Base-by-base conservation (phyloP, 371 early-diverging fungal genomes). In the Lichtheimia ramosa region DNA sequence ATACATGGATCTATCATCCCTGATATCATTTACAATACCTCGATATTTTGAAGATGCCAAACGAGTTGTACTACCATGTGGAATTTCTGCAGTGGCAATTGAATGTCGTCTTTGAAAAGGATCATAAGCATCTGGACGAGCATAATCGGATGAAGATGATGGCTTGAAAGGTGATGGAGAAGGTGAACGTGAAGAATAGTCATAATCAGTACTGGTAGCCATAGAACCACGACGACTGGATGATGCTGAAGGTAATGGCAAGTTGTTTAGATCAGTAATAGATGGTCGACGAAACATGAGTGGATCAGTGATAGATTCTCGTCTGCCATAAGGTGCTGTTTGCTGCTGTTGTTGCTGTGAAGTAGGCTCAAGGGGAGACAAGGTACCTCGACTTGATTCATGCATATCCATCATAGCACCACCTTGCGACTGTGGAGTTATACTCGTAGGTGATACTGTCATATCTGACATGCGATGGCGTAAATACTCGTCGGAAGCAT, bases 51-150 rank as follows among this genome's bases (percentile, higher is more conserved):
- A 56, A 49, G 51, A 50, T 15, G 24, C 56, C n/a, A 25, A 43
- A 43, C 63, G 62, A 58, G 48, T 60, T 16, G 58, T 61, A 8
- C 56, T 54, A 14, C 34, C 34, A 28, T 53, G 53, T 20, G 54
- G 54, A n/a, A 67, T 51, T 46, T 79, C 79, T 16, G 77, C 69
- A 7, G 75, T 73, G 0, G 83, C 83, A 58, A 85, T 85, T 0
- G 85, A 85, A 41, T 85, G 85, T 15, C 85, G 73, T 42, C 85
- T 56, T 56, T 81, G 81, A n/a, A 75, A 71, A 59, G 70, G 58
- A 64, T 79, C 73, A 66, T 71, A 71, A 60, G 27, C 67, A 56
- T 80, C 77, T 57, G 80, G 56, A 28, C 56, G 60, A n/a, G 34
- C 23, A 34, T 34, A 34, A 75, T 73, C 61, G 76, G 49, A 18